Evolutionary conservation across 2,329 filamentous ascomycete species (phyloP).

Genomic region (Xenoacremonium recifei): DNA sequence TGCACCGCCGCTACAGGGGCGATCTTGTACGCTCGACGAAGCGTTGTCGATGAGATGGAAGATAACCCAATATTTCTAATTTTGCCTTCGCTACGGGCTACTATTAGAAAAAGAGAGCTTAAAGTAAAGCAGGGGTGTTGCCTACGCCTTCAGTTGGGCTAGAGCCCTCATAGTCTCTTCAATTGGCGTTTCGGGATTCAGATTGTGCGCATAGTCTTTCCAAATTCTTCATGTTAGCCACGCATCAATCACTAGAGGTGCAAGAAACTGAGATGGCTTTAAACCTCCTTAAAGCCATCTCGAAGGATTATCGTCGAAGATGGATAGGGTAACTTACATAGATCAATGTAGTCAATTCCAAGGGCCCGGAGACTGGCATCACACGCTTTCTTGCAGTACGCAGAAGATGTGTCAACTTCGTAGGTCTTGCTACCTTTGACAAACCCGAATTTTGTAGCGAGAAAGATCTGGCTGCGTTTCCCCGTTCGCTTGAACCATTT

Average conservation of each 20-base stretch:
- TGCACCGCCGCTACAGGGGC: conserved; percentile 49
- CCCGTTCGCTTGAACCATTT: conserved; percentile 46
- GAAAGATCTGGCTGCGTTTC: conserved; percentile 44
- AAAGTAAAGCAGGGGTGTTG: neutral
- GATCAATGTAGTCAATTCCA: conserved; percentile 48
- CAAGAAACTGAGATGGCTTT: no score
- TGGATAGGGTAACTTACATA: conserved; percentile 31
- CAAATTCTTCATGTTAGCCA: neutral
- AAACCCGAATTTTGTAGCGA: conserved; percentile 33
- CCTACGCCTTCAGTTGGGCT: conserved; percentile 36
- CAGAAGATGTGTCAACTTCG: conserved; percentile 18
- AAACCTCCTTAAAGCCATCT: no score
- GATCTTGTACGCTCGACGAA: conserved; percentile 49
- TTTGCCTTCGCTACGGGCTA: conserved; percentile 43
- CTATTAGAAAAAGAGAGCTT: neutral
- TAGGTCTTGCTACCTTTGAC: conserved; percentile 8
- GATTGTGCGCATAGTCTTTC: conserved; percentile 7
- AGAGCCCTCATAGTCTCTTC: conserved; percentile 47
- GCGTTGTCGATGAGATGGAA: conserved; percentile 42
- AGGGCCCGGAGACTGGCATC: conserved; percentile 40
- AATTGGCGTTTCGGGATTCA: conserved; percentile 30
- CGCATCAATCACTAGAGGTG: no score
- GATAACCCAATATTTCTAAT: conserved; percentile 52
- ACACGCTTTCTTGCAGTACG: conserved; percentile 10
- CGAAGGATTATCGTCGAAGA: no score